phyloP scores from a whole-genome alignment of 768 basidiomycete species.

The Boletus edulis region DNA sequence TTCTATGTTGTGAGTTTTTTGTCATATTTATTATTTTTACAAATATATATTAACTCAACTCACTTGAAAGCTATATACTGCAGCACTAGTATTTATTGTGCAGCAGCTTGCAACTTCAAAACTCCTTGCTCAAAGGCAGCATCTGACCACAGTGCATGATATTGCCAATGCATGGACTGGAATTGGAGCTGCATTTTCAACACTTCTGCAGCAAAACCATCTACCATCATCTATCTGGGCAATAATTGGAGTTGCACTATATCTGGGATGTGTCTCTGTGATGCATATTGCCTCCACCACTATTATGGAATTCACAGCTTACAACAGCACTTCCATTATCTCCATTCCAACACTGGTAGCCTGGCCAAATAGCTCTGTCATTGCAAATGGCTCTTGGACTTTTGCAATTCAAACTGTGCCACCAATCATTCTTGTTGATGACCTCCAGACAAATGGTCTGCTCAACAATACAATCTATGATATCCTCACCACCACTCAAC shows the following conservation, averaged over 20 bases:
- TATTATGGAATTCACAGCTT: conserved; percentile 18
- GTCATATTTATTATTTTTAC: not conserved
- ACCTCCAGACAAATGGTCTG: conserved; percentile 4
- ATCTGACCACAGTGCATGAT: conserved; percentile 21
- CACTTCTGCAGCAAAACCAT: conserved; percentile 10
- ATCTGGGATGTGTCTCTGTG: conserved; percentile 15
- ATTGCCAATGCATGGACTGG: conserved; percentile 19
- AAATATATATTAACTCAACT: not conserved
- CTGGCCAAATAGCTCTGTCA: conserved; percentile 5
- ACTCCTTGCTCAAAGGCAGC: conserved; percentile 1
- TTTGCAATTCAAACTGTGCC: not conserved
- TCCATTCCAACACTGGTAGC: not conserved
- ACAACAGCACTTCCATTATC: not conserved
- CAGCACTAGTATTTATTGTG: conserved; percentile 15
- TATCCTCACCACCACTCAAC: no score
- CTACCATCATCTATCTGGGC: conserved; percentile 10
- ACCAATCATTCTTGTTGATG: not conserved
- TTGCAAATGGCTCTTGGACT: not conserved
- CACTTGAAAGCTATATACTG: conserved; percentile 13
- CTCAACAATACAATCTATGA: conserved; percentile 6
- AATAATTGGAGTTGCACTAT: conserved; percentile 10
- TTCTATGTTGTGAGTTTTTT: not conserved
- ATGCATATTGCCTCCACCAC: conserved; percentile 23
- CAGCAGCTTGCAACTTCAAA: conserved; percentile 15
- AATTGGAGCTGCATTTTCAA: conserved; percentile 16